phyloP scores from a whole-genome alignment of 305 asterid genomes.

The Fraxinus nigra region DNA sequence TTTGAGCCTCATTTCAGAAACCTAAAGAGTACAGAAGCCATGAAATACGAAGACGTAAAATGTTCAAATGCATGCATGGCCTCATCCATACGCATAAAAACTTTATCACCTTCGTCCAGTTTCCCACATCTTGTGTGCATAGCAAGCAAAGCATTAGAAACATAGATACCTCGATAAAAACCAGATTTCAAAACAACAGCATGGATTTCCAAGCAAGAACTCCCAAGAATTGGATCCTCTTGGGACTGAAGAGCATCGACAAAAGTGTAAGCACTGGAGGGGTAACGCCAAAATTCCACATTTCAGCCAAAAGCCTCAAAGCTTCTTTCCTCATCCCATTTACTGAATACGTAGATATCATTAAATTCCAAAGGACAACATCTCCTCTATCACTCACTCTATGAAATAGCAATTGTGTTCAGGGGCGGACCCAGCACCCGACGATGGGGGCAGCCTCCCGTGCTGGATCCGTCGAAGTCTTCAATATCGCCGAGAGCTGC shows the following conservation, averaged over 20 bases:
- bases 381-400: conserved; percentile 45
- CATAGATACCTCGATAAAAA: conserved; percentile 39
- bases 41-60: neutral
- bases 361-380: conserved; percentile 74
- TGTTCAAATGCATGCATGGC: neutral
- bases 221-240: conserved; percentile 43
- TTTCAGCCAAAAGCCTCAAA: conserved; percentile 44
- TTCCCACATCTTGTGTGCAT: conserved; percentile 58
- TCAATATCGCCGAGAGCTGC: no score
- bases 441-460: no score
- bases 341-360: conserved; percentile 53
- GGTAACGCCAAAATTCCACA: conserved; percentile 41
- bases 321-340: conserved; percentile 50
- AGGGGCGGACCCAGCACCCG: no score
- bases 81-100: conserved; percentile 43
- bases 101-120: conserved; percentile 53
- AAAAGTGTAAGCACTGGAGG: conserved; percentile 66
- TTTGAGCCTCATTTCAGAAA: neutral
- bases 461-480: no score
- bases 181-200: conserved; percentile 46
- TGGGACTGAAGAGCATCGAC: conserved; percentile 80
- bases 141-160: conserved; percentile 66
- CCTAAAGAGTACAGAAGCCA: neutral
- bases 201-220: conserved; percentile 51
- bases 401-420: conserved; percentile 45